Conservation (phyloP, 2,329 filamentous ascomycete genomes). For the Xylariaceae sp. region DNA sequence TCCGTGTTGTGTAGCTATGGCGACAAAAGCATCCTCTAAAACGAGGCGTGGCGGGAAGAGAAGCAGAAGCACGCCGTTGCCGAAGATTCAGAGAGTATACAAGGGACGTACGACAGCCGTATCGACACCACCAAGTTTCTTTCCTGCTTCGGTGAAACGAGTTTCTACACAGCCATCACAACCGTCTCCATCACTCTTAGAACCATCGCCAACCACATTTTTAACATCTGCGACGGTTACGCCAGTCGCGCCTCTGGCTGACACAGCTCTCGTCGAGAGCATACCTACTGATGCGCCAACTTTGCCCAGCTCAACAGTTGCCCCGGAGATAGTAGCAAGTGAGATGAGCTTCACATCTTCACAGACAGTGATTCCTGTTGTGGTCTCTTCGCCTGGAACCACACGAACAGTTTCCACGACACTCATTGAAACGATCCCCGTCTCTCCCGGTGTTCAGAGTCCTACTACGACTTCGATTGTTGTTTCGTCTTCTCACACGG, state of each 20-base stretch:
- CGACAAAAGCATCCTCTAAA: constrained; percentile 43
- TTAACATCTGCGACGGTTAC: constrained; percentile 12
- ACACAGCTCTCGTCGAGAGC: not conserved
- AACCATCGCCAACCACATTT: constrained; percentile 8
- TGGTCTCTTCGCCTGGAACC: constrained; percentile 15
- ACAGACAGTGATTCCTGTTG: constrained; percentile 22
- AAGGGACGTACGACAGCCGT: constrained; percentile 16
- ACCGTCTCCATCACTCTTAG: not conserved
- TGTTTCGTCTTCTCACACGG: constrained; percentile 12
- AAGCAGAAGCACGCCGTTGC: constrained; percentile 53
- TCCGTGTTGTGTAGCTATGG: constrained; percentile 36
- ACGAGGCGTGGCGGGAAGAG: constrained; percentile 46
- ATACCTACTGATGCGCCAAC: not conserved
- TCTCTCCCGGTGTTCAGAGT: constrained; percentile 1
- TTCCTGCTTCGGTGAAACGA: constrained; percentile 10
- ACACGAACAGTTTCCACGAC: constrained; percentile 13
- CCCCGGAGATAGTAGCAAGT: constrained; percentile 30
- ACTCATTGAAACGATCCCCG: constrained; percentile 8
- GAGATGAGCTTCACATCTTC: constrained; percentile 34
- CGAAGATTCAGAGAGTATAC: constrained; percentile 30
- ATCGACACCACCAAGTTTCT: constrained; percentile 7
- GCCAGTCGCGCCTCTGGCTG: constrained; percentile 6
- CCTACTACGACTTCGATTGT: constrained; percentile 1
- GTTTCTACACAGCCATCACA: constrained; percentile 8
- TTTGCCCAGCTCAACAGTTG: not conserved